Evolutionary conservation across 2,329 filamentous ascomycete genomes (phyloP).

Genomic region (Diaporthe australafricana): DNA sequence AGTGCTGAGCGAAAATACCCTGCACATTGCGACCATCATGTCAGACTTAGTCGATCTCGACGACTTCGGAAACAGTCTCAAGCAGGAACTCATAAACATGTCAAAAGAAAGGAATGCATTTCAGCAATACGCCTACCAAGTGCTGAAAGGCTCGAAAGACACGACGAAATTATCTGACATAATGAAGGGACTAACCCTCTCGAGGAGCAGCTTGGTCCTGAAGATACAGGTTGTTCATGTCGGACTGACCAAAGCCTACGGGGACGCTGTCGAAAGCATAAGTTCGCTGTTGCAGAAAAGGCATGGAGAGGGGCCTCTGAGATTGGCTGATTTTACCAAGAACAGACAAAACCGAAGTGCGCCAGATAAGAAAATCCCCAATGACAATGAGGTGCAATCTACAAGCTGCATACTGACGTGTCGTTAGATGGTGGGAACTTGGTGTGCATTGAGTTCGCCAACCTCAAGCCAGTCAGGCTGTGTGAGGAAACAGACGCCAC

Average conservation of each 20-base stretch:
- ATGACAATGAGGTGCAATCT: not conserved
- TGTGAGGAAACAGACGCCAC: not conserved
- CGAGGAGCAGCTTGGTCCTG: not conserved
- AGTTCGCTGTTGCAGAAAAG: not conserved
- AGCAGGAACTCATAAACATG: not conserved
- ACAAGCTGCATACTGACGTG: not conserved
- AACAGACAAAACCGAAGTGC: not conserved
- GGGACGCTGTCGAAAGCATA: not conserved
- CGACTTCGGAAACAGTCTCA: not conserved
- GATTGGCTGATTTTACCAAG: not conserved
- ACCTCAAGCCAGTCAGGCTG: not conserved
- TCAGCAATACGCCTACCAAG: not conserved
- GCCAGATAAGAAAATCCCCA: not conserved
- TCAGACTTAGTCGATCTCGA: not conserved
- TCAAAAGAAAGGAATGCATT: not conserved
- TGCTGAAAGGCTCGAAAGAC: not conserved
- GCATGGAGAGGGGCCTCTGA: not conserved
- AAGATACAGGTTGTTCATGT: not conserved
- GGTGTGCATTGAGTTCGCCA: not conserved
- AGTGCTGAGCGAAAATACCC: not conserved
- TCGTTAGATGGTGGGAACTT: not conserved
- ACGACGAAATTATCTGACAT: not conserved
- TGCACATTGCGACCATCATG: not conserved
- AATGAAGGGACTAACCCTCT: not conserved
- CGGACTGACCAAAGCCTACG: not conserved